A percentile compares a stretch with the other conserved stretches of the same genome.
Evolutionary conservation across 345 rosid species (phyloP).

Genomic region (Aegle marmelos): DNA sequence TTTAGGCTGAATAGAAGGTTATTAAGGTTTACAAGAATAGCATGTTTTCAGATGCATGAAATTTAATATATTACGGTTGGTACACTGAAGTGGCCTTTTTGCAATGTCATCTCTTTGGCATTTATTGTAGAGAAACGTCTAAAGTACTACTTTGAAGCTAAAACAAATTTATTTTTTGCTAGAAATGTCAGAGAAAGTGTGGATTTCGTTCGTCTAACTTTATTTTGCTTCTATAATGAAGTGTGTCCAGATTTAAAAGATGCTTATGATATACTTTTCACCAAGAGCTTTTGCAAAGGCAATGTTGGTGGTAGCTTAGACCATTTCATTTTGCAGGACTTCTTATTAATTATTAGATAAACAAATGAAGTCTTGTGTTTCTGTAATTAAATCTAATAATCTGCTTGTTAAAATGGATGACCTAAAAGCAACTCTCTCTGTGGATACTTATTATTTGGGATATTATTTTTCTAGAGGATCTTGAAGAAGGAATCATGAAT

Average conservation of each 20-base stretch:
- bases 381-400: background rate
- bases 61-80: background rate
- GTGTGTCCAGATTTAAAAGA: background rate
- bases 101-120: background rate
- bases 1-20: background rate
- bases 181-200: background rate
- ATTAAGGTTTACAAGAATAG: background rate
- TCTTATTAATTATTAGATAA: background rate
- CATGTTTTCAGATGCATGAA: background rate
- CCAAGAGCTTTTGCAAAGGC: background rate
- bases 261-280: background rate
- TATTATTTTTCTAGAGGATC: background rate
- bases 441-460: background rate
- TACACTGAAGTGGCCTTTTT: background rate
- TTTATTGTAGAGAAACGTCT: background rate
- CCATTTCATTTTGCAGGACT: background rate
- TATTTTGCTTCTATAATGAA: background rate
- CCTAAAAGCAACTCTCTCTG: background rate
- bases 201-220: background rate
- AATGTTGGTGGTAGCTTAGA: background rate
- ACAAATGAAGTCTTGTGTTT: background rate
- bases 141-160: background rate
- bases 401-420: background rate
- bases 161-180: background rate
- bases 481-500: background rate